Evolutionary conservation across 2,329 filamentous ascomycete genomes (phyloP).

Genomic region (Fusarium xyrophilum): DNA sequence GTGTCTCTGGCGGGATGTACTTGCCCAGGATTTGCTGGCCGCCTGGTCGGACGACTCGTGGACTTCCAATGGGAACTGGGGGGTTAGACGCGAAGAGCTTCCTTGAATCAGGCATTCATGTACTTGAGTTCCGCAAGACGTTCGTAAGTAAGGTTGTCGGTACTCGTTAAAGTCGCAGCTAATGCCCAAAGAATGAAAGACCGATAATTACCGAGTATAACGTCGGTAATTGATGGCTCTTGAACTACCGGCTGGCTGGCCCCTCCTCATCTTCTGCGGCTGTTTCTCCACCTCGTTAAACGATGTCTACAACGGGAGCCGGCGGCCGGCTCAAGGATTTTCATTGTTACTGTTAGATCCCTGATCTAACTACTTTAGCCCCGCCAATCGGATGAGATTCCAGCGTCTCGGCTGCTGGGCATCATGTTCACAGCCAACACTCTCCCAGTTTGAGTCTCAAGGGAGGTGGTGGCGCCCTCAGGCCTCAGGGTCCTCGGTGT

Average conservation of each 20-base stretch:
- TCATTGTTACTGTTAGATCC: neutral
- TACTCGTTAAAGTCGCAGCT: neutral
- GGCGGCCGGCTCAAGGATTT: neutral
- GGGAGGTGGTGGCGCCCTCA: neutral
- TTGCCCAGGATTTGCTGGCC: constrained; percentile 11
- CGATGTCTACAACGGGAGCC: neutral
- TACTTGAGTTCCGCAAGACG: neutral
- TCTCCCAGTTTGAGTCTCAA: neutral
- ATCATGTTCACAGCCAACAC: neutral
- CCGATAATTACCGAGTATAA: too few species aligned
- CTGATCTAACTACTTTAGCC: neutral
- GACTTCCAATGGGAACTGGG: constrained; percentile 7
- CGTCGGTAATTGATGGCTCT: neutral
- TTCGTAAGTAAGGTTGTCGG: neutral
- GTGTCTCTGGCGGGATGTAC: neutral
- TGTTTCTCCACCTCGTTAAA: neutral
- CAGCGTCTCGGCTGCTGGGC: neutral
- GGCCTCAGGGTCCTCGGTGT: neutral
- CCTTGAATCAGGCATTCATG: constrained; percentile 9
- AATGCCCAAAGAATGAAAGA: neutral
- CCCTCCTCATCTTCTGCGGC: neutral
- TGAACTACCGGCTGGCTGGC: neutral
- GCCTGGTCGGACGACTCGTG: neutral
- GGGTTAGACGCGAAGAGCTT: neutral
- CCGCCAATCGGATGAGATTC: neutral